These are phyloP conservation scores for Strobilomyces dryophilus DNA, from an alignment of 768 basidiomycete species.

Conservation along the genomic window DNA sequence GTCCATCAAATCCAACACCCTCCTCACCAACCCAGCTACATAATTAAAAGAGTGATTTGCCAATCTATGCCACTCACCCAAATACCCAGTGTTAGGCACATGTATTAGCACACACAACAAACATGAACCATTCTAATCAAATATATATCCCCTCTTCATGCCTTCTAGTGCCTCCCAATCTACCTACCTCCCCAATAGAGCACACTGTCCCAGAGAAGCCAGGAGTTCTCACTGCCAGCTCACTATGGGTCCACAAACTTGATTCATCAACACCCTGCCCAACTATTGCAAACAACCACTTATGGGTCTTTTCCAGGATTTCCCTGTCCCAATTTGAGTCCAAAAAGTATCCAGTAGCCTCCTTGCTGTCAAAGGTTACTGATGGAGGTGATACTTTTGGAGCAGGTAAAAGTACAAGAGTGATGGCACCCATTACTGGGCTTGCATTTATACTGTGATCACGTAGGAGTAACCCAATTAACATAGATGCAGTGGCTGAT, in stretches of 20 bases:
- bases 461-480: conserved; percentile 27
- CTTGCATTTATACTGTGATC: background rate
- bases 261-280: conserved; percentile 17
- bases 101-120: too few species aligned
- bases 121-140: conserved; percentile 20
- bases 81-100: too few species aligned
- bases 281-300: conserved; percentile 33
- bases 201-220: conserved; percentile 8
- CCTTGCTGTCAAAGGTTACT: conserved; percentile 32
- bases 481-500: conserved; percentile 50
- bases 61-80: too few species aligned
- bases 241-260: conserved; percentile 8
- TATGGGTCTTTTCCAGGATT: conserved; percentile 34
- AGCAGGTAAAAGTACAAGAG: conserved; percentile 46
- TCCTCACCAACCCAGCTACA: too few species aligned
- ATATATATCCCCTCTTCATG: conserved; percentile 51
- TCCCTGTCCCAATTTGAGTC: conserved; percentile 35
- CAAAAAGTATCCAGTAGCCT: conserved; percentile 19
- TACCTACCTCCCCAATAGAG: conserved; percentile 30
- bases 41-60: too few species aligned
- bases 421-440: background rate
- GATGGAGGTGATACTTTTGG: conserved; percentile 40
- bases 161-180: too few species aligned
- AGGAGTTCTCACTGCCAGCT: conserved; percentile 7
- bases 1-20: too few species aligned